phyloP scores from a whole-genome alignment of 2,329 filamentous ascomycete genomes.

The Ceratocystiopsis brevicomis region DNA sequence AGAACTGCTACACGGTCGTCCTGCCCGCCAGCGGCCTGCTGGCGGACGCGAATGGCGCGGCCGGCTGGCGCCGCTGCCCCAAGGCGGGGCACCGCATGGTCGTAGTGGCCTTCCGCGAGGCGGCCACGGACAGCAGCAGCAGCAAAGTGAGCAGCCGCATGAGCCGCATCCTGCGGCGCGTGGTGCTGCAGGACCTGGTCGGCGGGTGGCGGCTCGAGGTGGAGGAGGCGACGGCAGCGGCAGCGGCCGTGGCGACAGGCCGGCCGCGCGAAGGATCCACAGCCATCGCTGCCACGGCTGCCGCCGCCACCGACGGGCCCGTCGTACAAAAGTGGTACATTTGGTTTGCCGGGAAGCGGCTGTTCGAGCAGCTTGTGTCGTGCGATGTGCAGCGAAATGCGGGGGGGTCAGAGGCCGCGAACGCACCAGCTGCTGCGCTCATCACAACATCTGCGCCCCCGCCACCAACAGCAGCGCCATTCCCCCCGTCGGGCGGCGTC shows the following conservation, averaged over 20 bases:
- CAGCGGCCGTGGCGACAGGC: conserved; percentile 4
- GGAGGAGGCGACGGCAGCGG: conserved; percentile 24
- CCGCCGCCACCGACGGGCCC: not conserved
- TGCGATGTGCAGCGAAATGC: conserved; percentile 23
- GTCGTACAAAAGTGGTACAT: conserved; percentile 5
- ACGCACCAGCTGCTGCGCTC: not conserved
- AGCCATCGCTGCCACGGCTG: not conserved
- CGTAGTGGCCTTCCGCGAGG: conserved; percentile 54
- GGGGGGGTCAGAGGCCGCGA: conserved; percentile 14
- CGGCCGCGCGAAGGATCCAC: not conserved
- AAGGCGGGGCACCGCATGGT: conserved; percentile 66
- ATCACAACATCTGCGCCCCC: not conserved
- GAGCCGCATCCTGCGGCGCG: conserved; percentile 38
- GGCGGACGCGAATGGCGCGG: conserved; percentile 53
- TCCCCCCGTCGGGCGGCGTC: conserved; percentile 59
- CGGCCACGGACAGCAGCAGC: conserved; percentile 28
- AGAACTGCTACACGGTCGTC: conserved; percentile 51
- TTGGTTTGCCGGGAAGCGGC: conserved; percentile 18
- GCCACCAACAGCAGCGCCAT: conserved; percentile 18
- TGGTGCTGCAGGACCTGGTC: conserved; percentile 53
- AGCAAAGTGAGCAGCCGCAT: too few species aligned
- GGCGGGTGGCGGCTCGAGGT: conserved; percentile 55
- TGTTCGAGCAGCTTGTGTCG: conserved; percentile 28
- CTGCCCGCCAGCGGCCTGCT: conserved; percentile 29
- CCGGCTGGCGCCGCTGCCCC: conserved; percentile 66